These are phyloP conservation scores for Pleurotus sapidus DNA, from an alignment of 768 basidiomycete genomes.

Conservation along the genomic window DNA sequence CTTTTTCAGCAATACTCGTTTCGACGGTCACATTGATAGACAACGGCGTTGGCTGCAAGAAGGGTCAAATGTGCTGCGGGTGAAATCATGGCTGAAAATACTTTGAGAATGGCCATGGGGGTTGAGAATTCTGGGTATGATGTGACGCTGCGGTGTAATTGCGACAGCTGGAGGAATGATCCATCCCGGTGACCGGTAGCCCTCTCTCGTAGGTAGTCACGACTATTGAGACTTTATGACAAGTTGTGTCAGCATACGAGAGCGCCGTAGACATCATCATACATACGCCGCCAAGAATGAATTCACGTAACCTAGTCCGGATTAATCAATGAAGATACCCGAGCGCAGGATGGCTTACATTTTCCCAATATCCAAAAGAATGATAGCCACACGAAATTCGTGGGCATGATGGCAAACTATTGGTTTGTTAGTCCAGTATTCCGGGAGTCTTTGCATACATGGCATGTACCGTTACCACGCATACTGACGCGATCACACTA, in stretches of 20 bases:
- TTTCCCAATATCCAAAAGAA: constrained; percentile 52
- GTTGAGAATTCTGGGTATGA: constrained; percentile 14
- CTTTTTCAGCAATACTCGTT: neutral
- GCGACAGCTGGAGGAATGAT: constrained; percentile 34
- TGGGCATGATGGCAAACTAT: constrained; percentile 44
- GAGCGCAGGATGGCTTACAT: constrained; percentile 29
- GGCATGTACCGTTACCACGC: constrained; percentile 35
- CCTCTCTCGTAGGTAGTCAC: constrained; percentile 42
- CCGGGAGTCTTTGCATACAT: neutral
- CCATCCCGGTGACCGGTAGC: constrained; percentile 23
- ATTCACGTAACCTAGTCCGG: constrained; percentile 44
- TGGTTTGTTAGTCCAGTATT: neutral
- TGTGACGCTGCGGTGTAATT: constrained; percentile 18
- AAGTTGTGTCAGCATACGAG: neutral
- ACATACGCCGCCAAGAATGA: constrained; percentile 49
- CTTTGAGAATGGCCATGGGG: neutral
- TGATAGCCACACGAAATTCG: constrained; percentile 44
- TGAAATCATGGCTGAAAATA: neutral
- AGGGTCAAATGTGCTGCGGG: neutral
- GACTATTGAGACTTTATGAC: constrained; percentile 41
- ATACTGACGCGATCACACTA: constrained; percentile 38
- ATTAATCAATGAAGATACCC: neutral
- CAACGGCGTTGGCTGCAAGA: neutral
- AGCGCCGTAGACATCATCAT: neutral
- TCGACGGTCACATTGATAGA: neutral